A percentile compares a stretch with the other conserved stretches of the same genome.
These are phyloP conservation scores for Teratosphaeria pseudoeucalypti DNA, from an alignment of 2,329 filamentous ascomycete species.

Conservation along the genomic window DNA sequence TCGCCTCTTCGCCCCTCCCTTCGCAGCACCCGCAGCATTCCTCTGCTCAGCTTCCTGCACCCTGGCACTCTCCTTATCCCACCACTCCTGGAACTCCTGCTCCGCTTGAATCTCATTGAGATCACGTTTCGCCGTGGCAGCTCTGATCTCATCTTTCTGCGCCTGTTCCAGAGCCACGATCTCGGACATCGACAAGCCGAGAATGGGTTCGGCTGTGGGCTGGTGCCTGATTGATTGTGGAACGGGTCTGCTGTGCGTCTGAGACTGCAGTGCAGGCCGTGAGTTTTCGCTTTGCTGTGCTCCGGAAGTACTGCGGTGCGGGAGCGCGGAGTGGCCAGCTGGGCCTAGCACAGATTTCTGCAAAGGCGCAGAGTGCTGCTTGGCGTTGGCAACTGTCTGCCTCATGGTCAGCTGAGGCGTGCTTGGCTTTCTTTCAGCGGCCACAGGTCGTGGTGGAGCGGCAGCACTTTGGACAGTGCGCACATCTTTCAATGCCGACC, in stretches of 20 bases:
- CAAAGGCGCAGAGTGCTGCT: conserved; percentile 7
- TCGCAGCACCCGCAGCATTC: conserved; percentile 6
- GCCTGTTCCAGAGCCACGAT: conserved; percentile 80
- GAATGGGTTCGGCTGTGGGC: conserved; percentile 49
- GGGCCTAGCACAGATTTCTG: conserved; percentile 10
- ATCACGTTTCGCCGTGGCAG: conserved; percentile 77
- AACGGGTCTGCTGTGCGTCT: conserved; percentile 26
- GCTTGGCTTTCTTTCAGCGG: conserved; percentile 6
- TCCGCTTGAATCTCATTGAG: conserved; percentile 93
- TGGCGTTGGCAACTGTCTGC: conserved; percentile 46
- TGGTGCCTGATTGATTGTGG: conserved; percentile 41
- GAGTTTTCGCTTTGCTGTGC: conserved; percentile 10
- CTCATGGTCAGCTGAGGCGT: conserved; percentile 50
- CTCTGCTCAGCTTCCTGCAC: conserved; percentile 31
- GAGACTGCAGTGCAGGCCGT: conserved; percentile 6
- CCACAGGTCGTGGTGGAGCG: background rate
- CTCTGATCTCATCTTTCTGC: conserved; percentile 72
- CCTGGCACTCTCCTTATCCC: conserved; percentile 72
- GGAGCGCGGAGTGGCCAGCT: conserved; percentile 11
- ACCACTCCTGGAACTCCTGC: conserved; percentile 95
- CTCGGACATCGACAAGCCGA: conserved; percentile 69
- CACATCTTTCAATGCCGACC: conserved; percentile 41
- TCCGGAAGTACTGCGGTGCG: conserved; percentile 12
- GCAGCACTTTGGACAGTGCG: conserved; percentile 23
- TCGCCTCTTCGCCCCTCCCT: conserved; percentile 8